Percentiles rank a stretch among this genome's conserved stretches.
Conservation (phyloP, 202 grass and related monocot species). For the Dendrocalamus latiflorus region DNA sequence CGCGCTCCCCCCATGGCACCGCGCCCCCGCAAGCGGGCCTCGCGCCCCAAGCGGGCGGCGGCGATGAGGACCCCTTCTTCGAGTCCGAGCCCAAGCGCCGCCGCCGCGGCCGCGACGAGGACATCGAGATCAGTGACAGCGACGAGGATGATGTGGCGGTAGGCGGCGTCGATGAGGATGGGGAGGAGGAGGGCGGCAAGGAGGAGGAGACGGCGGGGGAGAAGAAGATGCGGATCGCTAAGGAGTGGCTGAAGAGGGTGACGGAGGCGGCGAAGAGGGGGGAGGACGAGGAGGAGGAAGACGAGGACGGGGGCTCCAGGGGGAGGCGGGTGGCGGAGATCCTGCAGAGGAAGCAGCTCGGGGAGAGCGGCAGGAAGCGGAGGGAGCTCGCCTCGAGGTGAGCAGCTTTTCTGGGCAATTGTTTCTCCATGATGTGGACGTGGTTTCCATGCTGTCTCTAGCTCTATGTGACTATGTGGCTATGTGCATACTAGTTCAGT, state of each 20-base stretch:
- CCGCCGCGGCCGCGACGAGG: conserved; percentile 36
- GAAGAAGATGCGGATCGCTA: conserved; percentile 74
- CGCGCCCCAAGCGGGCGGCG: conserved; percentile 29
- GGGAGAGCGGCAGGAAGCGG: conserved; percentile 62
- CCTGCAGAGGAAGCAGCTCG: conserved; percentile 64
- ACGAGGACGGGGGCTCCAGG: conserved; percentile 29
- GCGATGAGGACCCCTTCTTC: conserved; percentile 59
- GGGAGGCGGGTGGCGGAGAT: conserved; percentile 57
- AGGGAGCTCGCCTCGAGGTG: conserved; percentile 59
- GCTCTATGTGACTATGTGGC: not conserved
- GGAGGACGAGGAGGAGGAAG: conserved; percentile 42
- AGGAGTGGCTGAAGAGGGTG: too few relatives aligned
- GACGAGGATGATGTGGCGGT: conserved; percentile 35
- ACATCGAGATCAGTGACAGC: conserved; percentile 58
- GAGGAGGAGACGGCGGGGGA: conserved; percentile 66
- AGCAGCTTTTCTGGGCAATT: not conserved
- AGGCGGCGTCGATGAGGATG: conserved; percentile 18
- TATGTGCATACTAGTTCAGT: not conserved
- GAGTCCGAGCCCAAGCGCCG: conserved; percentile 59
- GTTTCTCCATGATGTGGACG: not conserved
- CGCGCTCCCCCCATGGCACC: not conserved
- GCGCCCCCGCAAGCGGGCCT: conserved; percentile 25
- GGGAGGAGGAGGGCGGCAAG: conserved; percentile 18
- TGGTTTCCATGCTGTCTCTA: not conserved
- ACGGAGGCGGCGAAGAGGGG: conserved; percentile 37